Evolutionary conservation across 345 rosid species (phyloP).

Genomic region (Erucastrum elatum): DNA sequence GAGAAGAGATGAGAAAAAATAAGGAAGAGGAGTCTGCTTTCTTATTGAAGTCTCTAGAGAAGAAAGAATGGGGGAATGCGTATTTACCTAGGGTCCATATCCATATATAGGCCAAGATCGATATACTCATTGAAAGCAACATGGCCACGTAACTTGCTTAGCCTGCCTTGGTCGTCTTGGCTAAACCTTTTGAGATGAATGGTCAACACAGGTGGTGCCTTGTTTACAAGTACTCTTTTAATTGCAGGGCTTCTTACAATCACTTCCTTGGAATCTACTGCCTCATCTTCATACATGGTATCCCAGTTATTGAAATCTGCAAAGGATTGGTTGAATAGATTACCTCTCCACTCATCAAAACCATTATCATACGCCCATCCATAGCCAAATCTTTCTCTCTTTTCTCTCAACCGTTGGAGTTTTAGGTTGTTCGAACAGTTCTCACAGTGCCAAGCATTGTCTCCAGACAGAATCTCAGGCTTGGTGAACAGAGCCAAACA

Average conservation of each 20-base stretch:
- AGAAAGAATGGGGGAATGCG: background rate
- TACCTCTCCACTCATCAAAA: background rate
- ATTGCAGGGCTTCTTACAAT: slow-evolving; percentile 83
- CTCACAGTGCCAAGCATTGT: slow-evolving; percentile 97
- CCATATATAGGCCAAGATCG: slow-evolving; percentile 74
- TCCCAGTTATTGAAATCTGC: slow-evolving; percentile 3
- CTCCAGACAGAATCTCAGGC: slow-evolving; percentile 77
- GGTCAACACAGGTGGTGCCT: slow-evolving; percentile 78
- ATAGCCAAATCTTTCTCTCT: slow-evolving; percentile 26
- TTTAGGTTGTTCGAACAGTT: slow-evolving; percentile 61
- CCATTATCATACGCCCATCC: slow-evolving; percentile 12
- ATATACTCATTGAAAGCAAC: slow-evolving; percentile 65
- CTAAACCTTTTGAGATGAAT: slow-evolving; percentile 91
- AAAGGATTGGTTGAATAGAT: background rate
- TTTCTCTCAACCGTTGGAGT: slow-evolving; percentile 45
- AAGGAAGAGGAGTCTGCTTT: background rate
- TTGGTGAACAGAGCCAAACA: slow-evolving; percentile 79
- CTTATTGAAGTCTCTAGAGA: background rate
- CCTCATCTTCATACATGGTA: slow-evolving; percentile 21
- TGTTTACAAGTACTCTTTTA: slow-evolving; percentile 72
- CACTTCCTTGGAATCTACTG: slow-evolving; percentile 35
- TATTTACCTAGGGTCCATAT: slow-evolving; percentile 77
- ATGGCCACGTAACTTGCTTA: slow-evolving; percentile 87
- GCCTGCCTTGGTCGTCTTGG: slow-evolving; percentile 86
- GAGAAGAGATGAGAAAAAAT: background rate